phyloP scores from a whole-genome alignment of 768 basidiomycete genomes.

The Suillus sp. region DNA sequence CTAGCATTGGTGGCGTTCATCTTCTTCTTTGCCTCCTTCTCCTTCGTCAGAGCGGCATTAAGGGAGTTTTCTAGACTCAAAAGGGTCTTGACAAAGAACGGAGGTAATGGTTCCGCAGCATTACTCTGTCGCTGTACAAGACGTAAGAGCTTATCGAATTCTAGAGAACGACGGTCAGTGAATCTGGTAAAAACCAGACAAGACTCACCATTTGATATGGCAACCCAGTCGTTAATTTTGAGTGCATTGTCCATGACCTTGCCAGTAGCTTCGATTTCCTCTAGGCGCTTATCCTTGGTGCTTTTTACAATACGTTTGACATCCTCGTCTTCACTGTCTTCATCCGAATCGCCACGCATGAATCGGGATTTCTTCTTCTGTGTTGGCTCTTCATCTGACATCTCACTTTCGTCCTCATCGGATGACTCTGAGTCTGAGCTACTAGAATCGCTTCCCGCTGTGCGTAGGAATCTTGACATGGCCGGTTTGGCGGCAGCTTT shows the following conservation, averaged over 20 bases:
- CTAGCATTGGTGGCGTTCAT: slow-evolving; percentile 94
- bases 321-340: slow-evolving; percentile 66
- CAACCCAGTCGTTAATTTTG: slow-evolving; percentile 97
- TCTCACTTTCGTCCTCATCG: slow-evolving; percentile 56
- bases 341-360: slow-evolving; percentile 47
- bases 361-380: slow-evolving; percentile 45
- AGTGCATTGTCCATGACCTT: slow-evolving; percentile 92
- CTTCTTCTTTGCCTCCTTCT: slow-evolving; percentile 93
- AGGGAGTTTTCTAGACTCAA: slow-evolving; percentile 75
- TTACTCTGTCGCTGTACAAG: slow-evolving; percentile 89
- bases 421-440: slow-evolving; percentile 57
- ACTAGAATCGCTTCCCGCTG: slow-evolving; percentile 57
- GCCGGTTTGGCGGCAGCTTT: slow-evolving; percentile 46
- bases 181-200: neutral
- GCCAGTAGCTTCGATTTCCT: slow-evolving; percentile 93
- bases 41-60: slow-evolving; percentile 72
- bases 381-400: slow-evolving; percentile 40
- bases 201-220: slow-evolving; percentile 78
- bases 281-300: slow-evolving; percentile 88
- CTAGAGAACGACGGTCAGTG: slow-evolving; percentile 42
- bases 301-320: slow-evolving; percentile 72
- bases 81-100: slow-evolving; percentile 80
- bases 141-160: slow-evolving; percentile 94
- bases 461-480: slow-evolving; percentile 81
- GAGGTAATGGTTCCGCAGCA: slow-evolving; percentile 81